Evolutionary conservation across 2,329 filamentous ascomycete genomes (phyloP).

Genomic region (Penicillium sp.): DNA sequence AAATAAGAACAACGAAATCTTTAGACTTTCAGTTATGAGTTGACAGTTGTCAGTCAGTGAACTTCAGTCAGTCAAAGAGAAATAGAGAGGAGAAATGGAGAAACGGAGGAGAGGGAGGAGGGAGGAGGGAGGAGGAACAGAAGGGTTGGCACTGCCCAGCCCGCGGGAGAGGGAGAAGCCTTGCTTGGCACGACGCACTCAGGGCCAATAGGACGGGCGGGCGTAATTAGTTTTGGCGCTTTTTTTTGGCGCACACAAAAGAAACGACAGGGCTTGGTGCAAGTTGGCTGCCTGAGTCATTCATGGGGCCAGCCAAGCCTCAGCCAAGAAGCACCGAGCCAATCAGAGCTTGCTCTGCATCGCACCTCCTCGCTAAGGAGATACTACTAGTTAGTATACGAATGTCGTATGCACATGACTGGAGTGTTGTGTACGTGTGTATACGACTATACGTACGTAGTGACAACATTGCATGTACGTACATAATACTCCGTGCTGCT

Average conservation of each 20-base stretch:
- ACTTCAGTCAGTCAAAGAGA: not conserved
- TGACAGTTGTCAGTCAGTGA: no score
- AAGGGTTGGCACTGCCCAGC: slow-evolving; percentile 29
- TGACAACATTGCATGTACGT: no score
- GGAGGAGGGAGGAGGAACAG: slow-evolving; percentile 16
- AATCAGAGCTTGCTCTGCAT: not conserved
- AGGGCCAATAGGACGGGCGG: not conserved
- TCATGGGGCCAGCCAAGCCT: slow-evolving; percentile 10
- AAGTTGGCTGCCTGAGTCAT: not conserved
- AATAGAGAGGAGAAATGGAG: slow-evolving; percentile 4
- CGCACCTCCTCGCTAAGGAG: no score
- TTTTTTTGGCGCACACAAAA: not conserved
- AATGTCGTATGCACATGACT: no score
- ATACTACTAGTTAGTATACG: no score
- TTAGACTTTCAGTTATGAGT: no score
- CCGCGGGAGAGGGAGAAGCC: slow-evolving; percentile 31
- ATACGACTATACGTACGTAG: no score
- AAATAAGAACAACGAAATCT: no score
- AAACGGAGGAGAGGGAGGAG: not conserved
- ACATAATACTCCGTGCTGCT: no score
- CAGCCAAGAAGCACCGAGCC: slow-evolving; percentile 6
- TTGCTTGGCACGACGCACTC: slow-evolving; percentile 19
- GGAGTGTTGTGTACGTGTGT: no score
- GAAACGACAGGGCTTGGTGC: not conserved
- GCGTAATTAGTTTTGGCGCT: not conserved